These are phyloP conservation scores for Sugiyamaella lignohabitans DNA, from an alignment of 805 yeast species.

Conservation along the genomic window DNA sequence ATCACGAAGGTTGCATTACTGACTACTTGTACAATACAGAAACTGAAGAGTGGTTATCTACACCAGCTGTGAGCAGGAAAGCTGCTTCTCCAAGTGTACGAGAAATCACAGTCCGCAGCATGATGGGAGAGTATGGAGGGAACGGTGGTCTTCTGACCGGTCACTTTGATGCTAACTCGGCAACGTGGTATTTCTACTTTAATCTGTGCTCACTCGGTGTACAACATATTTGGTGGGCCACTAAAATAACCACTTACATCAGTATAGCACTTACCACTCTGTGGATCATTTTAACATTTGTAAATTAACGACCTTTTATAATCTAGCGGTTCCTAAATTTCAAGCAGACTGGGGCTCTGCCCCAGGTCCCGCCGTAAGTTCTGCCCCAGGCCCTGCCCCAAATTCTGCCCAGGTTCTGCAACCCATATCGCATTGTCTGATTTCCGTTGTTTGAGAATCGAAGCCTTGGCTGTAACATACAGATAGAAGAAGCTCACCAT, in stretches of 20 bases:
- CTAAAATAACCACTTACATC: constrained; percentile 42
- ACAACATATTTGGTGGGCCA: constrained; percentile 95
- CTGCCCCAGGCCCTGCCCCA: too few relatives aligned
- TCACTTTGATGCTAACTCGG: constrained; percentile 38
- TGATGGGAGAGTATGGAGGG: constrained; percentile 96
- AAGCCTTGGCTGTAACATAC: too few relatives aligned
- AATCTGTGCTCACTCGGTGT: constrained; percentile 72
- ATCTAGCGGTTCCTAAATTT: not conserved
- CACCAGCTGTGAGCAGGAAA: constrained; percentile 13
- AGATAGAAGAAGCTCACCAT: too few relatives aligned
- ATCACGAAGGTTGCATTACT: constrained; percentile 87
- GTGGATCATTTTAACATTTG: not conserved
- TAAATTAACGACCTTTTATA: not conserved
- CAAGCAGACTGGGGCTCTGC: not conserved
- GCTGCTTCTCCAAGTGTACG: constrained; percentile 17
- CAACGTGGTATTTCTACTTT: constrained; percentile 58
- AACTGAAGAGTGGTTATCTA: constrained; percentile 6
- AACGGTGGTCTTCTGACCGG: constrained; percentile 83
- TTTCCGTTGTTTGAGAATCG: too few relatives aligned
- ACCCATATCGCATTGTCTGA: too few relatives aligned
- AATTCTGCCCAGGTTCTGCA: too few relatives aligned
- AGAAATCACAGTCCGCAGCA: constrained; percentile 81
- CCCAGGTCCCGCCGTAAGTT: too few relatives aligned
- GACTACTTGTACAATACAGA: constrained; percentile 42
- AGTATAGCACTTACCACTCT: not conserved